phyloP scores from a whole-genome alignment of 495 filamentous ascomycete species.

The Aspergillus homomorphus region DNA sequence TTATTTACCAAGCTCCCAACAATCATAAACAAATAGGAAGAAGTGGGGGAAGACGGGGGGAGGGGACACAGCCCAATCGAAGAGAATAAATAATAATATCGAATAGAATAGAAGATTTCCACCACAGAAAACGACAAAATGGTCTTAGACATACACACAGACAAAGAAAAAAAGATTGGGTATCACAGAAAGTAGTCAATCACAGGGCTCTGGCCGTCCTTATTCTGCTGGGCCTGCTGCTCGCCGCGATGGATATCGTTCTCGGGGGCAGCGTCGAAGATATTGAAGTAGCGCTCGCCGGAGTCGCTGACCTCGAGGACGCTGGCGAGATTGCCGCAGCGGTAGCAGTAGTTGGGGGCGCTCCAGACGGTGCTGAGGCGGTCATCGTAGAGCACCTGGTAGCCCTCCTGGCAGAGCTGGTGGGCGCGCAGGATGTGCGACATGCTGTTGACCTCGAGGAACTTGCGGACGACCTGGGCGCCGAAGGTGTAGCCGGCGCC shows the following conservation, averaged over 20 bases:
- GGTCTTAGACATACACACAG: not conserved
- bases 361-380: slow-evolving; percentile 95
- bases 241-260: slow-evolving; percentile 85
- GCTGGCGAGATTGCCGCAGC: slow-evolving; percentile 95
- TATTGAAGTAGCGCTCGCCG: slow-evolving; percentile 91
- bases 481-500: slow-evolving; percentile 97
- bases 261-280: slow-evolving; percentile 94
- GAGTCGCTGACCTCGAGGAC: slow-evolving; percentile 92
- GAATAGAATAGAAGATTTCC: not conserved
- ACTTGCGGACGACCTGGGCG: slow-evolving; percentile 95
- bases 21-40: slow-evolving; percentile 15
- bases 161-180: slow-evolving; percentile 31
- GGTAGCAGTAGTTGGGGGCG: slow-evolving; percentile 98
- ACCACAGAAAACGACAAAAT: not conserved
- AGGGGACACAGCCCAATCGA: not conserved
- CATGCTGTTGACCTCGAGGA: slow-evolving; percentile 95
- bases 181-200: slow-evolving; percentile 75
- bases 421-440: slow-evolving; percentile 94
- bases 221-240: slow-evolving; percentile 56
- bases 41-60: slow-evolving; percentile 3
- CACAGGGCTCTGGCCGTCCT: slow-evolving; percentile 58
- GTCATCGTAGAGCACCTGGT: slow-evolving; percentile 93
- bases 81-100: slow-evolving; percentile 1
- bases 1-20: slow-evolving; percentile 33
- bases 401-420: slow-evolving; percentile 96